phyloP scores from a whole-genome alignment of 1,284 basidiomycete genomes.

The Phellinidium pouzarii region DNA sequence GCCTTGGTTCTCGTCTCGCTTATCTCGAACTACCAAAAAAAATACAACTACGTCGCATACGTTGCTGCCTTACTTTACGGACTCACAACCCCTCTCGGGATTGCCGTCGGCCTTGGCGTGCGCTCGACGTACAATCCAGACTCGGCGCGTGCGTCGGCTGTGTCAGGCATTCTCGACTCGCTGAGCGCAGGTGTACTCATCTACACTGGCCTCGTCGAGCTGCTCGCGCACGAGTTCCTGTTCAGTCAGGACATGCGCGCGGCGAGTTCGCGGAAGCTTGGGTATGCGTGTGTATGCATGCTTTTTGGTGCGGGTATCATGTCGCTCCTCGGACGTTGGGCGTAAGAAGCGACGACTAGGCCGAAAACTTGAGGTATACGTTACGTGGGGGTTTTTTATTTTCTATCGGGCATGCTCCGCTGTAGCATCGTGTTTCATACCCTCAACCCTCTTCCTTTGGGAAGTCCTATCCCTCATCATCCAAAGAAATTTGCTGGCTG shows the following conservation, averaged over 20 bases:
- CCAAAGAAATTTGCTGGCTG: too few species aligned
- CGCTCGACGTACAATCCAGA: constrained; percentile 77
- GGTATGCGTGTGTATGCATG: constrained; percentile 72
- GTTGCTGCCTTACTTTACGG: constrained; percentile 66
- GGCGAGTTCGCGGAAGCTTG: constrained; percentile 53
- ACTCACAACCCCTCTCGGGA: constrained; percentile 76
- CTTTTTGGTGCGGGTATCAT: constrained; percentile 72
- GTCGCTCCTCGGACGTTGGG: constrained; percentile 84
- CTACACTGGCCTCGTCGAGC: constrained; percentile 89
- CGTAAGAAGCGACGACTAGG: constrained; percentile 33
- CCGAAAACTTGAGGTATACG: not conserved
- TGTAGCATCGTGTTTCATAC: not conserved
- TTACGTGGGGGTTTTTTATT: not conserved
- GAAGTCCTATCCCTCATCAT: not conserved
- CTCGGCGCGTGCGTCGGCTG: constrained; percentile 67
- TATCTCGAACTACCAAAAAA: constrained; percentile 57
- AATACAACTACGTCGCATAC: constrained; percentile 58
- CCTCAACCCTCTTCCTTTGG: not conserved
- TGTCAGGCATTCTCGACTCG: constrained; percentile 81
- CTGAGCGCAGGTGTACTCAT: constrained; percentile 84
- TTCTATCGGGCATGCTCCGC: not conserved
- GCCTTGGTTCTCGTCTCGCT: constrained; percentile 81
- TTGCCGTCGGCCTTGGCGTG: constrained; percentile 83
- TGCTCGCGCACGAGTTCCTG: constrained; percentile 89
- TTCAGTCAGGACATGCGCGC: constrained; percentile 81